Conservation (phyloP, 257 asterid species). For the Solanum boliviense region DNA sequence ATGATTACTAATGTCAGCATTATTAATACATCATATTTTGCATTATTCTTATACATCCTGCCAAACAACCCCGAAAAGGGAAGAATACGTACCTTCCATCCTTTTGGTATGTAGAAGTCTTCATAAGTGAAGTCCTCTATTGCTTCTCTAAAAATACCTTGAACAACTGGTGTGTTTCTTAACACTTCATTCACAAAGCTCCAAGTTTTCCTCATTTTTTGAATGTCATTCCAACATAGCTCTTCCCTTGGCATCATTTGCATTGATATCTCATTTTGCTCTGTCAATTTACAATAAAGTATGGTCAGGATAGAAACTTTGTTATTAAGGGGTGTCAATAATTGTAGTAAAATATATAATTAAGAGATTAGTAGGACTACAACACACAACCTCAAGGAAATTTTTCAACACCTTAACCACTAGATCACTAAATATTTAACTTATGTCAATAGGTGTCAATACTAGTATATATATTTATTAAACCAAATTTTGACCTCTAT, state of each 20-base stretch:
- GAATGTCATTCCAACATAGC: not conserved
- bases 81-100: not conserved
- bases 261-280: not conserved
- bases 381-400: too few species aligned
- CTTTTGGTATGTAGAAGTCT: not conserved
- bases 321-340: too few species aligned
- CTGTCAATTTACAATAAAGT: not conserved
- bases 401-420: too few species aligned
- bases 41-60: not conserved
- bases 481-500: too few species aligned
- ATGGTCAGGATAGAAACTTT: too few species aligned
- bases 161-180: not conserved
- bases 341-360: too few species aligned
- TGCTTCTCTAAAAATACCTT: not conserved
- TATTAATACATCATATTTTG: not conserved
- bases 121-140: not conserved
- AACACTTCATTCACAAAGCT: not conserved
- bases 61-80: not conserved
- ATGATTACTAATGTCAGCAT: not conserved
- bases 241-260: not conserved
- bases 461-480: too few species aligned
- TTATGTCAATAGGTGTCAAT: rapidly evolving
- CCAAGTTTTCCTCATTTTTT: not conserved
- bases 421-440: too few species aligned
- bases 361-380: too few species aligned